Evolutionary conservation across 2,329 filamentous ascomycete species (phyloP).

Genomic region (Trichoderma sp.): DNA sequence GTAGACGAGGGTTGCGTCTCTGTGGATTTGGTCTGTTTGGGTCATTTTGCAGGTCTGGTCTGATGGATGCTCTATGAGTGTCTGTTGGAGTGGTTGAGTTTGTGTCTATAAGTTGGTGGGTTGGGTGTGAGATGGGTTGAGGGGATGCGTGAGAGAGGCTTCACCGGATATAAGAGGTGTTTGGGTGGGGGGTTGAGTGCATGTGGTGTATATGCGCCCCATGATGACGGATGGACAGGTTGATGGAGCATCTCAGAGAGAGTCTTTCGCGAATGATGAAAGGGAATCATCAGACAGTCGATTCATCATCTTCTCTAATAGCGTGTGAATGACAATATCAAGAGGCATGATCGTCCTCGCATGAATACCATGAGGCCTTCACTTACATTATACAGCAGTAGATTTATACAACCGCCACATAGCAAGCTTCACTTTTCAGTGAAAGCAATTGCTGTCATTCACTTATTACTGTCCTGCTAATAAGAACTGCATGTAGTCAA

Average conservation of each 20-base stretch:
- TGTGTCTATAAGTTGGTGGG: not conserved
- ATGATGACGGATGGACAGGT: not conserved
- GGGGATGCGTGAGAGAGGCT: not conserved
- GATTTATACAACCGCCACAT: too few species aligned
- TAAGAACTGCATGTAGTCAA: too few species aligned
- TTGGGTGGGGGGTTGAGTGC: not conserved
- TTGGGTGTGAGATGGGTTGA: not conserved
- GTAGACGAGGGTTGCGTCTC: conserved; percentile 46
- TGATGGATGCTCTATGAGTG: too few species aligned
- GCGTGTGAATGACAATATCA: not conserved
- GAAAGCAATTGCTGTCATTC: too few species aligned
- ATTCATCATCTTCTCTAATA: not conserved
- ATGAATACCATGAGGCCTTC: too few species aligned
- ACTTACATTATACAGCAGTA: too few species aligned
- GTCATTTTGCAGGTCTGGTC: too few species aligned
- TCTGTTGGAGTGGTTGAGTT: not conserved
- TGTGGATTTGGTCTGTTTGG: conserved; percentile 17
- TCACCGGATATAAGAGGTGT: conserved; percentile 5
- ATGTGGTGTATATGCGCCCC: not conserved
- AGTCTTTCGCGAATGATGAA: not conserved
- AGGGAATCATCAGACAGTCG: not conserved
- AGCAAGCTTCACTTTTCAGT: too few species aligned
- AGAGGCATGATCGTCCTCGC: too few species aligned
- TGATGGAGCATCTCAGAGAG: not conserved
- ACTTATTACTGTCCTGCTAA: too few species aligned